These are phyloP conservation scores for Globisporangium cylindrosporum DNA, from an alignment of 352 stramenopile species.

Conservation along the genomic window DNA sequence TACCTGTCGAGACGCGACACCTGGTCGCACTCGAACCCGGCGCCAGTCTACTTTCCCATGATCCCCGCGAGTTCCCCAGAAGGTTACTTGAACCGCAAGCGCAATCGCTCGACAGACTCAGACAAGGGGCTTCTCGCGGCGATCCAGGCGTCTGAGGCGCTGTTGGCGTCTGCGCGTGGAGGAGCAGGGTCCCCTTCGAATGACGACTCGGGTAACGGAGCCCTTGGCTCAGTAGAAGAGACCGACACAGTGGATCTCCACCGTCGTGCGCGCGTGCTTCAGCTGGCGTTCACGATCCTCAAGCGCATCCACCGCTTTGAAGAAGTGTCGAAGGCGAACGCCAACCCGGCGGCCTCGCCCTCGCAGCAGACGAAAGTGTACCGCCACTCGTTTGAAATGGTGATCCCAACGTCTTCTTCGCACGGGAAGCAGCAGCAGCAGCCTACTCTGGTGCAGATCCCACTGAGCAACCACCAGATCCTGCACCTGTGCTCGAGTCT, in stretches of 20 bases:
- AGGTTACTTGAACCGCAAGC: slow-evolving; percentile 60
- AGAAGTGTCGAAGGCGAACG: slow-evolving; percentile 38
- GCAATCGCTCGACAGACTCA: slow-evolving; percentile 67
- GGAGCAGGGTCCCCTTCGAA: not conserved
- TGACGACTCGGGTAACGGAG: not conserved
- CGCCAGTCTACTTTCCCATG: slow-evolving; percentile 27
- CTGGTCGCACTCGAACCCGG: not conserved
- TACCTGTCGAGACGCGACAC: slow-evolving; percentile 28
- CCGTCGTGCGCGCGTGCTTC: slow-evolving; percentile 51
- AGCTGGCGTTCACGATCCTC: slow-evolving; percentile 56
- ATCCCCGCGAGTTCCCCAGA: slow-evolving; percentile 22
- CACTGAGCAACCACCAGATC: slow-evolving; percentile 57
- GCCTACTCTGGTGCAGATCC: slow-evolving; percentile 45
- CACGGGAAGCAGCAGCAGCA: slow-evolving; percentile 16
- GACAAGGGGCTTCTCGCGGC: slow-evolving; percentile 52
- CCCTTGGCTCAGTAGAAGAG: not conserved
- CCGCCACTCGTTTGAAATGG: slow-evolving; percentile 64
- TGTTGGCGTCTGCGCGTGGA: slow-evolving; percentile 12
- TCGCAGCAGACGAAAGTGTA: slow-evolving; percentile 27
- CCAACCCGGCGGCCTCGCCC: slow-evolving; percentile 11
- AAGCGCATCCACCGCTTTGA: slow-evolving; percentile 63
- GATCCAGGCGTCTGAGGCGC: slow-evolving; percentile 45
- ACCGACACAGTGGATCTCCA: slow-evolving; percentile 36
- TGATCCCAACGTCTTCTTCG: slow-evolving; percentile 27
- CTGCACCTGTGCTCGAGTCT: slow-evolving; percentile 56